Evolutionary conservation across 2,329 filamentous ascomycete genomes (phyloP).

Genomic region (Apiospora kogelbergensis): DNA sequence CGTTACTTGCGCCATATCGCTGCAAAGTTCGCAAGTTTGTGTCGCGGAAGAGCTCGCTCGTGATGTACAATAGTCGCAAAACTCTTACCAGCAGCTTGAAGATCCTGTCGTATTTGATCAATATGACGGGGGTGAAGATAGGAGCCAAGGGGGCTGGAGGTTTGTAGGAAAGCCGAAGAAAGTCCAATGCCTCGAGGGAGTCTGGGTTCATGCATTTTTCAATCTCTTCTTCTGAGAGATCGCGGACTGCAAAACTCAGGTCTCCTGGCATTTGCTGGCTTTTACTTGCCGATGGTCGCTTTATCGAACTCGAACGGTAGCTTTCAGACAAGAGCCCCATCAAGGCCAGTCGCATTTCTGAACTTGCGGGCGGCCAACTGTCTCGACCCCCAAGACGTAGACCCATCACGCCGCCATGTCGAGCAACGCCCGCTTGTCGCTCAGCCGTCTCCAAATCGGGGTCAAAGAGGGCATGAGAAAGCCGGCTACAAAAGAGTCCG

Average conservation of each 20-base stretch:
- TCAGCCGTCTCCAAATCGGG: conserved; percentile 79
- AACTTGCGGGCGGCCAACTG: conserved; percentile 91
- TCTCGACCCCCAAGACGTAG: conserved; percentile 78
- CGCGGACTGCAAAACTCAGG: conserved; percentile 80
- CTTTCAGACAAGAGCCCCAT: conserved; percentile 83
- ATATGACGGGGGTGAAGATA: conserved; percentile 68
- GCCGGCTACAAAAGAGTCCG: conserved; percentile 75
- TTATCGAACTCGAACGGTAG: conserved; percentile 43
- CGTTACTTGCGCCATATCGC: conserved; percentile 39
- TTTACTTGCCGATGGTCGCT: conserved; percentile 23
- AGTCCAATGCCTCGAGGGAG: conserved; percentile 87
- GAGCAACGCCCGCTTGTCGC: conserved; percentile 65
- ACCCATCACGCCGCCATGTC: conserved; percentile 73
- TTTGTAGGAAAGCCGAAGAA: conserved; percentile 83
- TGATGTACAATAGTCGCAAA: conserved; percentile 75
- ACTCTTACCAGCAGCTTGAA: conserved; percentile 80
- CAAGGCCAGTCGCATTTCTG: conserved; percentile 84
- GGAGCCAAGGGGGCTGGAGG: conserved; percentile 69
- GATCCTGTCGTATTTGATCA: conserved; percentile 81
- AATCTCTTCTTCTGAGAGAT: conserved; percentile 76
- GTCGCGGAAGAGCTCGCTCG: conserved; percentile 63
- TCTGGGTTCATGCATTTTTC: conserved; percentile 80
- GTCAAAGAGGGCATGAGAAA: conserved; percentile 83
- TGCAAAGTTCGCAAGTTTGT: conserved; percentile 41
- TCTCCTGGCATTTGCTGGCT: conserved; percentile 60